phyloP scores from a whole-genome alignment of 1,139 yeast genomes.

The Tardiomyces blankii region DNA sequence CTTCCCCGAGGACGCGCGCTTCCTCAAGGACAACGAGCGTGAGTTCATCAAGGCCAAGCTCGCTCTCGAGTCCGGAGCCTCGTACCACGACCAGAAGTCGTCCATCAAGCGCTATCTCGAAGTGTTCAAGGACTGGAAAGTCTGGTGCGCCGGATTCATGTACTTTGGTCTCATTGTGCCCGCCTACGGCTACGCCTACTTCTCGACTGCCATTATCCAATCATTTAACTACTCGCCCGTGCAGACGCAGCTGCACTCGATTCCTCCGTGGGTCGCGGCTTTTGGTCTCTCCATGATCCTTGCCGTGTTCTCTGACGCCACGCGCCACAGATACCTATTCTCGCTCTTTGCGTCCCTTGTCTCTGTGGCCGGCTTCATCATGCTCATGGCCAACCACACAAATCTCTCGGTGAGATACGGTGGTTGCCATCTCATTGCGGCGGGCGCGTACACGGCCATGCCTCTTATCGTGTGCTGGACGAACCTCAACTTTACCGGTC shows the following conservation, averaged over 20 bases:
- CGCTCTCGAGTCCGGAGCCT: constrained; percentile 34
- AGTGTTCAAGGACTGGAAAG: constrained; percentile 30
- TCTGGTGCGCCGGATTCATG: constrained; percentile 47
- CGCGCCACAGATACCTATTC: constrained; percentile 38
- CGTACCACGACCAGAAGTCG: constrained; percentile 26
- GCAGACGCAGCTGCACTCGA: constrained; percentile 53
- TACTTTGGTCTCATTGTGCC: constrained; percentile 58
- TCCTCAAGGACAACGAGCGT: constrained; percentile 31
- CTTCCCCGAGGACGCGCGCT: constrained; percentile 56
- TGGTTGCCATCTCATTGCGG: constrained; percentile 57
- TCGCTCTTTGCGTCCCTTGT: constrained; percentile 32
- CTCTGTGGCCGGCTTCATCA: constrained; percentile 45
- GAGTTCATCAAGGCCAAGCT: constrained; percentile 31
- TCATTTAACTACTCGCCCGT: constrained; percentile 48
- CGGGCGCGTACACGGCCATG: constrained; percentile 64
- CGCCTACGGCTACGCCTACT: constrained; percentile 62
- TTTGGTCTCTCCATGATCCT: constrained; percentile 42
- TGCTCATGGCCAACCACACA: constrained; percentile 30
- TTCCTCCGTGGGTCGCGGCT: constrained; percentile 63
- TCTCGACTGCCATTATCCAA: constrained; percentile 54
- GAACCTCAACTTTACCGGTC: constrained; percentile 58
- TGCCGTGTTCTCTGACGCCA: constrained; percentile 34
- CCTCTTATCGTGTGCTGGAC: constrained; percentile 69
- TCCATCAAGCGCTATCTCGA: constrained; percentile 21
- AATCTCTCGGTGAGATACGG: constrained; percentile 42